These are phyloP conservation scores for Nakaseomyces nivariensis DNA, from an alignment of 1,139 yeast species.

Conservation along the genomic window DNA sequence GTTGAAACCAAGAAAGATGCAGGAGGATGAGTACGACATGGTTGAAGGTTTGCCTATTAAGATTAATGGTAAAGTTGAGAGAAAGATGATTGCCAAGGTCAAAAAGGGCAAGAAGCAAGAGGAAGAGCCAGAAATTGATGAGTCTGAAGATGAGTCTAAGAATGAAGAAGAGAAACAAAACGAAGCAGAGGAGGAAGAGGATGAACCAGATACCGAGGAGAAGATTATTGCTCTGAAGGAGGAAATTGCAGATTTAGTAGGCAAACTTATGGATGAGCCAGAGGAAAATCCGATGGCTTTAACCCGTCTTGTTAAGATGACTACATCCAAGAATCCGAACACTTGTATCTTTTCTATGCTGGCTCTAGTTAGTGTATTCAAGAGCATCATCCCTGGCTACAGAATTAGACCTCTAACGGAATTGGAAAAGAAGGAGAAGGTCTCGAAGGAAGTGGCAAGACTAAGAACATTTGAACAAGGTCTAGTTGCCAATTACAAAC, in stretches of 20 bases:
- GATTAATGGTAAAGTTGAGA: conserved; percentile 56
- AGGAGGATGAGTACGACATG: conserved; percentile 33
- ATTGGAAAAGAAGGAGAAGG: conserved; percentile 69
- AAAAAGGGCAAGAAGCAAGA: conserved; percentile 21
- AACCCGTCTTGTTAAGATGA: conserved; percentile 62
- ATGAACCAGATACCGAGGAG: conserved; percentile 47
- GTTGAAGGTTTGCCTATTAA: conserved; percentile 80
- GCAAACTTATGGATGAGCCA: conserved; percentile 74
- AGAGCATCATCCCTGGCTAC: conserved; percentile 79
- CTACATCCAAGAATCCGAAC: conserved; percentile 54
- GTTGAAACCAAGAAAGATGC: conserved; percentile 41
- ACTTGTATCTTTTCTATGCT: conserved; percentile 66
- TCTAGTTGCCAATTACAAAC: conserved; percentile 57
- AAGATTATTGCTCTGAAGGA: conserved; percentile 58
- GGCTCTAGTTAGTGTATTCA: conserved; percentile 77
- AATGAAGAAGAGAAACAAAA: conserved; percentile 19
- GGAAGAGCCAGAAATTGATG: conserved; percentile 22
- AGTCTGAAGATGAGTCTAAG: conserved; percentile 15
- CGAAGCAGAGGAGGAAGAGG: conserved; percentile 35
- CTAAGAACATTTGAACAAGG: conserved; percentile 73
- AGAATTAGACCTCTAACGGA: conserved; percentile 76
- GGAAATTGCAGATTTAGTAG: conserved; percentile 74
- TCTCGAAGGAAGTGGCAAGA: conserved; percentile 68
- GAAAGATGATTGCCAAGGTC: conserved; percentile 38
- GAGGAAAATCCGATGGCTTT: conserved; percentile 69